phyloP scores from a whole-genome alignment of 2,329 filamentous ascomycete genomes.

The Cyphellophora europaea region DNA sequence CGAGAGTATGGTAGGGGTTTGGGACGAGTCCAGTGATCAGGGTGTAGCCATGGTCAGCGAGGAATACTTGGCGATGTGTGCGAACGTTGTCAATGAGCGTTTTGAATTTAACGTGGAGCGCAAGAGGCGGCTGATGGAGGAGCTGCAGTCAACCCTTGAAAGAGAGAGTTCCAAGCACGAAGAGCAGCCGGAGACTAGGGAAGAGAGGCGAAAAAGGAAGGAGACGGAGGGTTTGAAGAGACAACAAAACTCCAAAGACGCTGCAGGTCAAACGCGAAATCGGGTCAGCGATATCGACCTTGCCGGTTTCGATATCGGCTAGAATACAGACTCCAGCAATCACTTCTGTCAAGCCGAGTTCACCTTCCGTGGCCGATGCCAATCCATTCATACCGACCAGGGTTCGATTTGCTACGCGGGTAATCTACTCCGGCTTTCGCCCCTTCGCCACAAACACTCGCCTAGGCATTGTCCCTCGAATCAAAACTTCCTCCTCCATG shows the following conservation, averaged over 20 bases:
- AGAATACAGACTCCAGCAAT: too few relatives aligned
- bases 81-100: slow-evolving; percentile 60
- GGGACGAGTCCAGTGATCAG: slow-evolving; percentile 1
- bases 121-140: slow-evolving; percentile 24
- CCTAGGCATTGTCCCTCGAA: slow-evolving; percentile 10
- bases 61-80: slow-evolving; percentile 57
- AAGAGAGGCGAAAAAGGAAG: slow-evolving; percentile 29
- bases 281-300: too few relatives aligned
- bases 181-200: slow-evolving; percentile 17
- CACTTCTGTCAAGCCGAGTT: too few relatives aligned
- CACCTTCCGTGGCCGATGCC: too few relatives aligned
- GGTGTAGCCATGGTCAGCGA: slow-evolving; percentile 45
- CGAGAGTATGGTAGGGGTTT: slow-evolving; percentile 66
- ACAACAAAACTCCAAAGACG: too few relatives aligned
- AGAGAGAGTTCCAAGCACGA: slow-evolving; percentile 9
- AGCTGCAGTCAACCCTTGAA: slow-evolving; percentile 13
- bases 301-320: too few relatives aligned
- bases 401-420: too few relatives aligned
- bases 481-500: slow-evolving; percentile 12
- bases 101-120: slow-evolving; percentile 31
- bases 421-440: slow-evolving; percentile 11
- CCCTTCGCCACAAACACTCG: slow-evolving; percentile 16
- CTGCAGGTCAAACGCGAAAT: too few relatives aligned
- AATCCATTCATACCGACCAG: too few relatives aligned
- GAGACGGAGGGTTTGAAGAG: slow-evolving; percentile 30